phyloP scores from a whole-genome alignment of 352 stramenopile genomes.

The Phytophthora brassicae region DNA sequence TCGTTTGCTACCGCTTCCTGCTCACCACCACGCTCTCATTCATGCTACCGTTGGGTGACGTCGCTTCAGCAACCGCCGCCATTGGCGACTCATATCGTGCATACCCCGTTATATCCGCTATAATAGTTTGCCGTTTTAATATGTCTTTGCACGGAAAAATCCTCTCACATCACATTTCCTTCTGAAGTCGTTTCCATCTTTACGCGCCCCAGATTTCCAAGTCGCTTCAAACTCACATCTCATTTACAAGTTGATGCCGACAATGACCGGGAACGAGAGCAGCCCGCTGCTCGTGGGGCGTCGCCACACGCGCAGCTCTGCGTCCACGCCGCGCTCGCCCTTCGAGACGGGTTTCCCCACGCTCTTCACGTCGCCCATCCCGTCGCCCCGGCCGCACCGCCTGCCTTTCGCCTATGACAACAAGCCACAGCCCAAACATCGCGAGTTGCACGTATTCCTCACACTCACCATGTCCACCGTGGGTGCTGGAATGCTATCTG shows the following conservation, averaged over 20 bases:
- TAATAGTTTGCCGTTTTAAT: too few species aligned
- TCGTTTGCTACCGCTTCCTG: too few species aligned
- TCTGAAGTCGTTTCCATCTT: too few species aligned
- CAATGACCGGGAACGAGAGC: slow-evolving; percentile 20
- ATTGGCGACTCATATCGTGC: too few species aligned
- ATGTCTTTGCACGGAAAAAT: too few species aligned
- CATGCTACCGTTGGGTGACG: too few species aligned
- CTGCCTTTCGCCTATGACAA: slow-evolving; percentile 48
- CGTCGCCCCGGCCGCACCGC: slow-evolving; percentile 54
- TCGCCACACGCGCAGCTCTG: slow-evolving; percentile 13
- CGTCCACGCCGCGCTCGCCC: slow-evolving; percentile 48
- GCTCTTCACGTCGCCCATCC: slow-evolving; percentile 57
- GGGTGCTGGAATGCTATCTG: slow-evolving; percentile 65
- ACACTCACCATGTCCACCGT: slow-evolving; percentile 81
- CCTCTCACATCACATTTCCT: too few species aligned
- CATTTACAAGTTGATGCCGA: slow-evolving; percentile 22
- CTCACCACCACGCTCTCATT: too few species aligned
- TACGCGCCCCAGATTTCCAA: background rate
- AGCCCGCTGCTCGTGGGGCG: slow-evolving; percentile 25
- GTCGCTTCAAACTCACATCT: slow-evolving; percentile 3
- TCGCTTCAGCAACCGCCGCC: background rate
- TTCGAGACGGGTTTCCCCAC: slow-evolving; percentile 77
- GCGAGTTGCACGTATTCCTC: slow-evolving; percentile 68
- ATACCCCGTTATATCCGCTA: too few species aligned
- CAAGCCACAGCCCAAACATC: slow-evolving; percentile 35